Percentiles rank a stretch among this genome's conserved stretches.
Evolutionary conservation across 176 grass and related monocot species (phyloP).

Genomic region (Thalia dealbata): DNA sequence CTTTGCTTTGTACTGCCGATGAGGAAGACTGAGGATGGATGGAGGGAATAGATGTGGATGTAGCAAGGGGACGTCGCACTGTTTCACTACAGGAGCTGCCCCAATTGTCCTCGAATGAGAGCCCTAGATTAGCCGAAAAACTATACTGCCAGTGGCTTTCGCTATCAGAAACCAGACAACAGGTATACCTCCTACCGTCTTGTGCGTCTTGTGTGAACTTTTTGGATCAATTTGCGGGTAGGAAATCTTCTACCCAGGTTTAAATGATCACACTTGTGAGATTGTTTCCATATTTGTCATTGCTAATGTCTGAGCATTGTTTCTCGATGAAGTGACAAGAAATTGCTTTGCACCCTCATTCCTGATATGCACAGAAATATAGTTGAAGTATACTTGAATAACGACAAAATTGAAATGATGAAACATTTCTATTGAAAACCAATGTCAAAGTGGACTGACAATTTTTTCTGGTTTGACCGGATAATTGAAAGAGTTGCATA

Average conservation of each 20-base stretch:
- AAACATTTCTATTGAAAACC: too few relatives aligned
- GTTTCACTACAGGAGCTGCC: slow-evolving; percentile 22
- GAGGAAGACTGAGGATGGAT: not conserved
- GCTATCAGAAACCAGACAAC: slow-evolving; percentile 43
- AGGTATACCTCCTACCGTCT: slow-evolving; percentile 30
- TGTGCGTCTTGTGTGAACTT: not conserved
- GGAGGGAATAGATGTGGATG: slow-evolving; percentile 18
- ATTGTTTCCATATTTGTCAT: not conserved
- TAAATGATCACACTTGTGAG: too few relatives aligned
- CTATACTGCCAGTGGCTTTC: slow-evolving; percentile 74
- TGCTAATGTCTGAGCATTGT: not conserved
- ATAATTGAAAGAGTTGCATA: too few relatives aligned
- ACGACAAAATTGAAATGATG: too few relatives aligned
- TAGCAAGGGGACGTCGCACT: slow-evolving; percentile 15
- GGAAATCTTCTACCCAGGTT: too few relatives aligned
- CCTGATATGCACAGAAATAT: not conserved
- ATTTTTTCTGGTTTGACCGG: too few relatives aligned
- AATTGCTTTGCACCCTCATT: not conserved
- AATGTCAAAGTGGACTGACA: too few relatives aligned
- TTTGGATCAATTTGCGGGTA: not conserved
- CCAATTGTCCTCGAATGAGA: slow-evolving; percentile 18
- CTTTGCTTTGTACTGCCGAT: not conserved
- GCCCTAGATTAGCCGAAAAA: slow-evolving; percentile 38
- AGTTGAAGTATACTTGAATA: not conserved
- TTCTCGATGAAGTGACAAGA: not conserved